A percentile compares a stretch with the other conserved stretches of the same genome.
phyloP scores from a whole-genome alignment of 129 eudicot genomes.

The Daucus carota region DNA sequence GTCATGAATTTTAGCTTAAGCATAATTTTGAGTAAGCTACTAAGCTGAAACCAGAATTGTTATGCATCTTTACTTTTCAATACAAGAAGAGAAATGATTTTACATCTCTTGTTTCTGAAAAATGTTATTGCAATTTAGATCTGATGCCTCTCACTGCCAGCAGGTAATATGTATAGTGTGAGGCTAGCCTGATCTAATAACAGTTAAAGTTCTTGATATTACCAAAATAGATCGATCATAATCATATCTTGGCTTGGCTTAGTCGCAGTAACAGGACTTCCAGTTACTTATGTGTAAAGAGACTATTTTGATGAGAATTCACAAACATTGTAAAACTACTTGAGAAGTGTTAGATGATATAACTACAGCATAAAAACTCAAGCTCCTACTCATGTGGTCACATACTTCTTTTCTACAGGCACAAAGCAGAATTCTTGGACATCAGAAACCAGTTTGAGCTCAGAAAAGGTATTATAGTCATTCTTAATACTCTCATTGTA shows the following conservation, averaged over 20 bases:
- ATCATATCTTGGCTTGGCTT: neutral
- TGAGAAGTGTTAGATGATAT: neutral
- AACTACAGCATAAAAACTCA: neutral
- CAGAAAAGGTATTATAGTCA: conserved; percentile 16
- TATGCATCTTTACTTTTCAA: neutral
- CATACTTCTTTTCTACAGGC: neutral
- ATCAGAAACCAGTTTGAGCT: conserved; percentile 8
- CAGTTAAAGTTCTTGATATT: neutral
- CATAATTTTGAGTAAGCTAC: no score
- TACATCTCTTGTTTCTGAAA: neutral
- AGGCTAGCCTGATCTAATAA: neutral
- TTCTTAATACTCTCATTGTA: neutral
- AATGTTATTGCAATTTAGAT: neutral
- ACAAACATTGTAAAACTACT: no score
- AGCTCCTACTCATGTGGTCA: neutral
- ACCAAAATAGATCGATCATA: neutral
- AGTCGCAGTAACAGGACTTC: neutral
- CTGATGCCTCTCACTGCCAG: neutral
- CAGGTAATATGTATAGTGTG: no score
- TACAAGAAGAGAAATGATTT: neutral
- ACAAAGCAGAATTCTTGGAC: neutral
- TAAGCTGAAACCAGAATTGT: neutral
- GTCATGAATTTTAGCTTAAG: neutral
- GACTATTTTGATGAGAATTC: no score
- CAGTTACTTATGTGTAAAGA: neutral